These are phyloP conservation scores for Leccinum disarticulatum DNA, from an alignment of 768 basidiomycete genomes.

Conservation along the genomic window DNA sequence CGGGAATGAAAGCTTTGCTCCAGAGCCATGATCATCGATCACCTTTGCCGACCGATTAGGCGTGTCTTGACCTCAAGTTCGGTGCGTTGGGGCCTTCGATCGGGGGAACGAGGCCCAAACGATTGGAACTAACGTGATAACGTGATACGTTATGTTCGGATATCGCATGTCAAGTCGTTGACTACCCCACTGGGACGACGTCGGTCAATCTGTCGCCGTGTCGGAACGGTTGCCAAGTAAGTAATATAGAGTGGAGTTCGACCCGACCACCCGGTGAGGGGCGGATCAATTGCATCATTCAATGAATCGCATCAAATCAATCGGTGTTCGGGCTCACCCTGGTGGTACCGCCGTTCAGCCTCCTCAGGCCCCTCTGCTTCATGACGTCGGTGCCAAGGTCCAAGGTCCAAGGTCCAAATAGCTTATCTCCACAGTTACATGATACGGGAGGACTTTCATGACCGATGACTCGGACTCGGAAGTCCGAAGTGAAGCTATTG, in stretches of 20 bases:
- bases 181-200: background rate
- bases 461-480: background rate
- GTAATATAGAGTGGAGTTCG: background rate
- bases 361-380: background rate
- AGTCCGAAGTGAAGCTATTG: no score
- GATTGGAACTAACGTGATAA: background rate
- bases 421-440: background rate
- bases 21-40: background rate
- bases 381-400: no score
- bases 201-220: background rate
- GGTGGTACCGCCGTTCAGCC: no score
- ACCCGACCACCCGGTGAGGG: background rate
- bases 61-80: background rate
- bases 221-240: background rate
- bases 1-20: background rate
- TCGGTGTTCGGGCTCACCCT: background rate
- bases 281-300: background rate
- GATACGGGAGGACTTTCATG: background rate
- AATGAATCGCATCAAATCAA: background rate
- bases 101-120: background rate
- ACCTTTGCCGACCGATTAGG: background rate
- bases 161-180: background rate
- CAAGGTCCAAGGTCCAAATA: no score
- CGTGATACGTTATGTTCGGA: background rate
- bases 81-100: background rate